Base-by-base conservation (phyloP, 2,329 filamentous ascomycete species). In the Leptographium procerum region DNA sequence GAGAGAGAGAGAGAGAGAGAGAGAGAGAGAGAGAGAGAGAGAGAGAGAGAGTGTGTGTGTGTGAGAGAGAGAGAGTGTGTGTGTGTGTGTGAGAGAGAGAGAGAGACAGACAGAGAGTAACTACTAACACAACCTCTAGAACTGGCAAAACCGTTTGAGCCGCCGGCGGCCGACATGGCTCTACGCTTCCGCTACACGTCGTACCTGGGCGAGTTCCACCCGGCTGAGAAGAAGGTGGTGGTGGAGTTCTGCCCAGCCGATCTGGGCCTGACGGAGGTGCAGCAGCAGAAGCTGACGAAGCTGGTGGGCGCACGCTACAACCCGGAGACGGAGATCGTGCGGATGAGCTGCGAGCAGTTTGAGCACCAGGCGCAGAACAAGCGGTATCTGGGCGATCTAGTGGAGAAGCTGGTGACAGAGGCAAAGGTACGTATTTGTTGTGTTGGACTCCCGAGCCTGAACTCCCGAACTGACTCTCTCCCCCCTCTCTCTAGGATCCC, bases 171-270 rank as follows among this genome's bases (percentile, higher is more conserved):
- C 33, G 72, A 83, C 52, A 79, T 88, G 65, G 84, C 90, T 52
- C 83, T 99, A 59, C 87, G 92, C 66, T 99, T 96, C 84, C 87
- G 94, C 67, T 96, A 96, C 77, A 99, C 94, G 19, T 91, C 87
- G 43, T 97, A 97, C 75, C 87, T 99, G 81, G 92, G 92, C 66
- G 94, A 97, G 73, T 77, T 82, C 58, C 95, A 99, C 74, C 92
- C 94, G 0, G 90, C 92, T 3, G 85, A 91, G 72, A 86, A 85
- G 69, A 99, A 99, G 77, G 91, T 99, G 24, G 91, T 97, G 14
- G 84, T 97, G 58, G 89, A 96, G 70, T 95, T 97, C 73, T 83
- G 80, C 63, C 86, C 88, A 19, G 72, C 73, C 58, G 90, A 96
- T 72, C 75, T 96, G 61, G 75, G 79, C 61, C 79, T 96, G 57